phyloP scores from a whole-genome alignment of 179 eudicot genomes.

The Heliamphora pulchella region DNA sequence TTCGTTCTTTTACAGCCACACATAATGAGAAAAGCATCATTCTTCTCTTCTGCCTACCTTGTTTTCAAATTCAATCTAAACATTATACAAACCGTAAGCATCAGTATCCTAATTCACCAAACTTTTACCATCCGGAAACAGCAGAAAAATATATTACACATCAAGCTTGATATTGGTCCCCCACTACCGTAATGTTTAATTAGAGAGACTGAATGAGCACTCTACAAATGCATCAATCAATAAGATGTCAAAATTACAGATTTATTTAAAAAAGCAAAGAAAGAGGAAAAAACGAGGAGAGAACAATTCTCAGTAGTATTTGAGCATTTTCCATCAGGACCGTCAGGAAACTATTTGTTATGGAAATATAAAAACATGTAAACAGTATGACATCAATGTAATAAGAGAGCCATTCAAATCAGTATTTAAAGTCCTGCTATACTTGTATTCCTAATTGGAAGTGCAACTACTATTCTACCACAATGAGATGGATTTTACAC shows the following conservation, averaged over 20 bases:
- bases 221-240: neutral
- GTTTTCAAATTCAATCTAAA: no score
- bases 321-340: neutral
- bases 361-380: no score
- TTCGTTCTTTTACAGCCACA: neutral
- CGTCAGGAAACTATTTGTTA: no score
- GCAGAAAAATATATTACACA: neutral
- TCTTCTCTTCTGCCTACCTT: neutral
- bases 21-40: neutral
- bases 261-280: neutral
- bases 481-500: neutral
- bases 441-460: neutral
- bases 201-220: neutral
- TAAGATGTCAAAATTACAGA: neutral
- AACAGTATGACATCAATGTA: neutral
- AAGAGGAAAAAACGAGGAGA: neutral
- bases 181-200: neutral
- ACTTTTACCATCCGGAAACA: neutral
- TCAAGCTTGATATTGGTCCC: neutral
- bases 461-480: neutral
- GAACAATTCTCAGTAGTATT: neutral
- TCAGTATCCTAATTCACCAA: slow-evolving; percentile 2
- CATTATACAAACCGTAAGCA: no score
- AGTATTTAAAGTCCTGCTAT: neutral
- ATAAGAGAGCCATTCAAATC: neutral